Conservation (phyloP, 75 land plant species). For the Azolla pinnata region DNA sequence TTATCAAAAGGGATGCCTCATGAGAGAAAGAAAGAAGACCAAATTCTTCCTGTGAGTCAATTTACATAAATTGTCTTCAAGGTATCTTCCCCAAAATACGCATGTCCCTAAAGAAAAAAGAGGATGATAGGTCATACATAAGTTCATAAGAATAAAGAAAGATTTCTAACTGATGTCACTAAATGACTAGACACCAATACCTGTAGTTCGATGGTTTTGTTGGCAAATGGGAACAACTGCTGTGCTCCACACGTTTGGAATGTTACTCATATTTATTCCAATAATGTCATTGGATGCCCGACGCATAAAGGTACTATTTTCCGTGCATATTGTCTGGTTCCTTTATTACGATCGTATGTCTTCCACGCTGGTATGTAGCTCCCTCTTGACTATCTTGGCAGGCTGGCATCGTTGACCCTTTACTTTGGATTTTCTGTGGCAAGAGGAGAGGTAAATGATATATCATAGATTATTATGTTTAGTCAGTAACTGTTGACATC, state of each 20-base stretch:
- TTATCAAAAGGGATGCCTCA: too few species aligned
- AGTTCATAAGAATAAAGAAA: too few species aligned
- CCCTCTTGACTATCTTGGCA: conserved; percentile 6
- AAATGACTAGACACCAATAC: conserved; percentile 31
- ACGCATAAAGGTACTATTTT: conserved; percentile 23
- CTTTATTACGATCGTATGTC: background rate
- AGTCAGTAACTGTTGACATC: too few species aligned
- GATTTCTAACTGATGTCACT: background rate
- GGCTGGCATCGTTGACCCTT: conserved; percentile 25
- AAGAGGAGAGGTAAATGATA: conserved; percentile 2
- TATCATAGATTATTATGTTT: too few species aligned
- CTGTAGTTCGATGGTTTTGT: conserved; percentile 38
- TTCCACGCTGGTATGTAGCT: background rate
- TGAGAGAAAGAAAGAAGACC: too few species aligned
- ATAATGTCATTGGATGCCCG: conserved; percentile 34
- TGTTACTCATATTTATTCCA: conserved; percentile 37
- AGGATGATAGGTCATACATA: too few species aligned
- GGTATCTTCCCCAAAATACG: too few species aligned
- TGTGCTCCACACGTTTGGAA: conserved; percentile 32
- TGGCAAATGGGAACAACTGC: conserved; percentile 51
- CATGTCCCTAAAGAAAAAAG: too few species aligned
- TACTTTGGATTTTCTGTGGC: conserved; percentile 30
- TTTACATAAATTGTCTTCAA: too few species aligned
- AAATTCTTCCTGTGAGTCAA: too few species aligned
- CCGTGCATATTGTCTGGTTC: too few species aligned